Conservation (phyloP, 202 grass and related monocot species). For the Setaria viridis region DNA sequence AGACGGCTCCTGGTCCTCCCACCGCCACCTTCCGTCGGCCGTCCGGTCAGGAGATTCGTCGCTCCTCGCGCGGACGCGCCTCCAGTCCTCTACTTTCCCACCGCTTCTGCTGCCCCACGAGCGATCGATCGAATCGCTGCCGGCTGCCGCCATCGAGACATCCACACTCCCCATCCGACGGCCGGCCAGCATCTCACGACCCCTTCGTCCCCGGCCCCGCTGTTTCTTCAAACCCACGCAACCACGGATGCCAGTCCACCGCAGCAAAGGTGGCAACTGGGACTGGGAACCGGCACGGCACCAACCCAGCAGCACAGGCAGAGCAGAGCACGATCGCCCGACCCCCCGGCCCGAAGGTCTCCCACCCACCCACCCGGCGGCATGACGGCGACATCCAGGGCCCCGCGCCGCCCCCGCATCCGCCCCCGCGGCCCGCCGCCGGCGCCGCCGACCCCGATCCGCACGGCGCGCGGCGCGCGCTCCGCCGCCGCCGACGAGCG, state of each 20-base stretch:
- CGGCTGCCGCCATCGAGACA: not conserved
- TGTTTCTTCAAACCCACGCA: slow-evolving; percentile 47
- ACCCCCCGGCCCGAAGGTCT: not conserved
- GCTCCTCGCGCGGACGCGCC: not conserved
- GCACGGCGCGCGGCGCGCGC: slow-evolving; percentile 60
- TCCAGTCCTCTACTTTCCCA: slow-evolving; percentile 33
- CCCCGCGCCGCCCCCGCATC: slow-evolving; percentile 39
- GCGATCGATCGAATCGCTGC: not conserved
- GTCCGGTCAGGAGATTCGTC: not conserved
- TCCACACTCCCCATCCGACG: slow-evolving; percentile 8
- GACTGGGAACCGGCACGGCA: not conserved
- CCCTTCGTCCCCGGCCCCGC: not conserved
- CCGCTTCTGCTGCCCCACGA: not conserved
- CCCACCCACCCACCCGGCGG: slow-evolving; percentile 1
- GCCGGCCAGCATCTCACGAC: not conserved
- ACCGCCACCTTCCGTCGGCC: too few relatives aligned
- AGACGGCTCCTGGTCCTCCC: too few relatives aligned
- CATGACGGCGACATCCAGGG: slow-evolving; percentile 60
- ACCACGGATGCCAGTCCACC: slow-evolving; percentile 13
- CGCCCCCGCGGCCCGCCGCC: slow-evolving; percentile 56
- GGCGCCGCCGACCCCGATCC: slow-evolving; percentile 76
- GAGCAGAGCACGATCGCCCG: not conserved
- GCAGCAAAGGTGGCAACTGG: slow-evolving; percentile 10
- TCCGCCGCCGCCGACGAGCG: slow-evolving; percentile 72
- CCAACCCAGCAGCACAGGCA: not conserved